phyloP scores from a whole-genome alignment of 192 early-diverging fungal genomes.

The Coemansia sp. region DNA sequence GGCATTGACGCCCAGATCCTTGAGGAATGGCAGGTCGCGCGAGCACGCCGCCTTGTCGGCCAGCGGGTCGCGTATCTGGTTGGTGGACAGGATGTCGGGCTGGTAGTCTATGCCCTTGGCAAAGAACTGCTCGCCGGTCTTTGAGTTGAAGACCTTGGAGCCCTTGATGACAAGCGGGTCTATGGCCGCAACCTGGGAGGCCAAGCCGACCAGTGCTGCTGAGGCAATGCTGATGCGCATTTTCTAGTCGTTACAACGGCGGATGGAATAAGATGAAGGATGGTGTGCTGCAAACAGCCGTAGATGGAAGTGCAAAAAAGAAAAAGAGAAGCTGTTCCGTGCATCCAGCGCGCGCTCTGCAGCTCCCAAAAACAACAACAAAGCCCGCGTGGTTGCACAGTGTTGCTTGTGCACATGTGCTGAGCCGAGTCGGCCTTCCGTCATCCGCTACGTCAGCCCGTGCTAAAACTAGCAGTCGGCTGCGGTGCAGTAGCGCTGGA shows the following conservation, averaged over 20 bases:
- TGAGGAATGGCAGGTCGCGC: constrained; percentile 64
- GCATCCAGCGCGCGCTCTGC: neutral
- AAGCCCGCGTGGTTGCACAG: constrained; percentile 1
- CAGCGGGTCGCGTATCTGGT: constrained; percentile 59
- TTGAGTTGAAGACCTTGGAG: constrained; percentile 68
- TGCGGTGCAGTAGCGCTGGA: neutral
- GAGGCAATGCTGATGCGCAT: constrained; percentile 41
- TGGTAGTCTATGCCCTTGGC: constrained; percentile 76
- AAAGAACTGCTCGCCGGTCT: constrained; percentile 72
- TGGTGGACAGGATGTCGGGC: constrained; percentile 52
- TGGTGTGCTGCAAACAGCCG: neutral
- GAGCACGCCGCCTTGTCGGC: constrained; percentile 58
- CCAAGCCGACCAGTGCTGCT: constrained; percentile 32
- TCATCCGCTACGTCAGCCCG: neutral
- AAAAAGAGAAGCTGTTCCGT: neutral
- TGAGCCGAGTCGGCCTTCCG: neutral
- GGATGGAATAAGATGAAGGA: neutral
- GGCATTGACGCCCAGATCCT: constrained; percentile 65
- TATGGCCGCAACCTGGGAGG: constrained; percentile 44
- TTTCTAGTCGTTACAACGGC: constrained; percentile 5
- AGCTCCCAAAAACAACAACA: constrained; percentile 6
- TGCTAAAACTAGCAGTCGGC: neutral
- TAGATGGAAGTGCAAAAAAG: constrained; percentile 11
- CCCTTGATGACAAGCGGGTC: constrained; percentile 67
- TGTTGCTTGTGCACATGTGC: neutral